phyloP scores from a whole-genome alignment of 228 moss, liverwort and hornwort genomes.

The Sphagnum fallax region DNA sequence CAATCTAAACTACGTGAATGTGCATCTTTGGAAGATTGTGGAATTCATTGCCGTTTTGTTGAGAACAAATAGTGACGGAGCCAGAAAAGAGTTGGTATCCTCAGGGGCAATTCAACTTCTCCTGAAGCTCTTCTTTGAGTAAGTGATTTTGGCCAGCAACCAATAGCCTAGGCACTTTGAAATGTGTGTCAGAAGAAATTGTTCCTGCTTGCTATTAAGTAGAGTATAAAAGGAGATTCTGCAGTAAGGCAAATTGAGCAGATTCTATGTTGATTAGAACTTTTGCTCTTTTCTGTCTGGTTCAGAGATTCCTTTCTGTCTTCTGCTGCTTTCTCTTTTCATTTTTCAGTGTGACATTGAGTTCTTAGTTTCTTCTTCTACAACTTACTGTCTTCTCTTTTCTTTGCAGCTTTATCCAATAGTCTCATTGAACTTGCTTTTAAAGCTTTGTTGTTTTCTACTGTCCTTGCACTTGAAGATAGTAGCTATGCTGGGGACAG shows the following conservation, averaged over 20 bases:
- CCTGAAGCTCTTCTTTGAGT: conserved; percentile 87
- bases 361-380: neutral
- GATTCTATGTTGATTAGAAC: too few species aligned
- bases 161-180: neutral
- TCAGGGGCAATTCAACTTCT: conserved; percentile 83
- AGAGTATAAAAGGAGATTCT: too few species aligned
- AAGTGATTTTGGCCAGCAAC: conserved; percentile 12
- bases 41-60: conserved; percentile 97
- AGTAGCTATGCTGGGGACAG: too few species aligned
- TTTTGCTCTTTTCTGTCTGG: neutral
- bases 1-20: conserved; percentile 2
- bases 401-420: neutral
- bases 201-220: too few species aligned
- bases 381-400: neutral
- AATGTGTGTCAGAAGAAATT: neutral
- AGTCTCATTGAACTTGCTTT: neutral
- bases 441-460: too few species aligned
- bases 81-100: conserved; percentile 78
- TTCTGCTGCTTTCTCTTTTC: neutral
- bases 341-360: neutral
- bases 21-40: conserved; percentile 61
- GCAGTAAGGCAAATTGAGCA: neutral
- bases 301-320: neutral
- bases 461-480: too few species aligned
- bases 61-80: conserved; percentile 89